phyloP scores from a whole-genome alignment of 352 stramenopile species.

The Phytopythium montanum region DNA sequence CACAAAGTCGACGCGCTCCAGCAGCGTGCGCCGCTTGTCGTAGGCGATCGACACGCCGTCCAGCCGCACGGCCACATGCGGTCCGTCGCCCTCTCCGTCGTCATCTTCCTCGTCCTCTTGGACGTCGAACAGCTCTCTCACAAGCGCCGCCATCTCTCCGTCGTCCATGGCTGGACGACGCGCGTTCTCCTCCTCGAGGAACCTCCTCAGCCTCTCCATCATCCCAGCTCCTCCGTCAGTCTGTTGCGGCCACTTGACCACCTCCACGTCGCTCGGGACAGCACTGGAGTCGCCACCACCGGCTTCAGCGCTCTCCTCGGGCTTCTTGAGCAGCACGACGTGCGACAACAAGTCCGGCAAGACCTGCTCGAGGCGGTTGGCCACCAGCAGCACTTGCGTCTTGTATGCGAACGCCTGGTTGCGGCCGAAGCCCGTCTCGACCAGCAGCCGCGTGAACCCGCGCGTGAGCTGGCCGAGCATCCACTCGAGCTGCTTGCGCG shows the following conservation, averaged over 20 bases:
- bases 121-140: constrained; percentile 36
- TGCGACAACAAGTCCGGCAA: constrained; percentile 75
- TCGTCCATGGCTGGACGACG: constrained; percentile 31
- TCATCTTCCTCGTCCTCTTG: background rate
- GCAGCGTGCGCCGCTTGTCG: constrained; percentile 34
- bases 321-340: constrained; percentile 41
- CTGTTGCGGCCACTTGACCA: constrained; percentile 28
- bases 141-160: constrained; percentile 25
- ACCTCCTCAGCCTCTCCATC: constrained; percentile 28
- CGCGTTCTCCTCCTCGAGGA: constrained; percentile 32
- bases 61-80: constrained; percentile 28
- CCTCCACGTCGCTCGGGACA: constrained; percentile 17
- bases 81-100: background rate
- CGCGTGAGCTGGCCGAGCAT: constrained; percentile 81
- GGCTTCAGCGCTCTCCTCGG: background rate
- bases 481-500: constrained; percentile 70
- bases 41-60: constrained; percentile 60
- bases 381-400: constrained; percentile 87
- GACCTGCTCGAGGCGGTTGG: constrained; percentile 88
- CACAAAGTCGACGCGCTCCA: constrained; percentile 51
- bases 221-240: constrained; percentile 29
- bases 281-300: no score
- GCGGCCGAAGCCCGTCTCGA: constrained; percentile 77
- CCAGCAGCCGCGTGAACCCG: constrained; percentile 87
- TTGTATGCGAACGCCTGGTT: constrained; percentile 80